Conservation (phyloP, 495 filamentous ascomycete genomes). For the Aspergillus asperescens region DNA sequence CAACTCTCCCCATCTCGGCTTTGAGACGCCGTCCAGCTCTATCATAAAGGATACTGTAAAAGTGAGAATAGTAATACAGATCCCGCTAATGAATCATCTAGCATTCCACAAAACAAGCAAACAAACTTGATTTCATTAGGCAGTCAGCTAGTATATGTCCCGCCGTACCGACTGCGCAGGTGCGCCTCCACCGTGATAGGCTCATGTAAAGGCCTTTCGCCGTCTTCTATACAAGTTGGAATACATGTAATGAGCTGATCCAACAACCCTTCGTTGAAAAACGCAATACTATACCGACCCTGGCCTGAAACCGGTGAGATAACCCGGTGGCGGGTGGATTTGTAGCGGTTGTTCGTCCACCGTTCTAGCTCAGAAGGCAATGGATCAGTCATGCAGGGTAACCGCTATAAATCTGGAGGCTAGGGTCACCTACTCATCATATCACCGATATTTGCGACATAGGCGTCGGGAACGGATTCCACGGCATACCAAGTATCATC, state of each 20-base stretch:
- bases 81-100: too few relatives aligned
- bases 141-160: too few relatives aligned
- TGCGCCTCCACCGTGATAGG: slow-evolving; percentile 5
- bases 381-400: too few relatives aligned
- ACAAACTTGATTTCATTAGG: too few relatives aligned
- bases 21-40: too few relatives aligned
- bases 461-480: not conserved
- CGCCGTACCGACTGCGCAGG: slow-evolving; percentile 3
- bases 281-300: slow-evolving; percentile 6
- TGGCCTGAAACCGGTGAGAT: not conserved
- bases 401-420: too few relatives aligned
- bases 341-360: slow-evolving; percentile 11
- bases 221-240: slow-evolving; percentile 3
- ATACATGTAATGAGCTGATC: slow-evolving; percentile 4
- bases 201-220: slow-evolving; percentile 1
- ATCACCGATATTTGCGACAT: slow-evolving; percentile 7
- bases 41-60: too few relatives aligned
- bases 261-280: slow-evolving; percentile 7
- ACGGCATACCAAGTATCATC: slow-evolving; percentile 4
- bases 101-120: too few relatives aligned
- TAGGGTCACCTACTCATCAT: too few relatives aligned
- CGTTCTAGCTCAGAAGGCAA: too few relatives aligned
- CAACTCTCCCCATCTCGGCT: too few relatives aligned
- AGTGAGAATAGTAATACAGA: too few relatives aligned
- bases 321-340: slow-evolving; percentile 7